Percentiles rank a stretch among this genome's conserved stretches.
Conservation (phyloP, 345 rosid genomes). For the Cardiospermum halicacabum region DNA sequence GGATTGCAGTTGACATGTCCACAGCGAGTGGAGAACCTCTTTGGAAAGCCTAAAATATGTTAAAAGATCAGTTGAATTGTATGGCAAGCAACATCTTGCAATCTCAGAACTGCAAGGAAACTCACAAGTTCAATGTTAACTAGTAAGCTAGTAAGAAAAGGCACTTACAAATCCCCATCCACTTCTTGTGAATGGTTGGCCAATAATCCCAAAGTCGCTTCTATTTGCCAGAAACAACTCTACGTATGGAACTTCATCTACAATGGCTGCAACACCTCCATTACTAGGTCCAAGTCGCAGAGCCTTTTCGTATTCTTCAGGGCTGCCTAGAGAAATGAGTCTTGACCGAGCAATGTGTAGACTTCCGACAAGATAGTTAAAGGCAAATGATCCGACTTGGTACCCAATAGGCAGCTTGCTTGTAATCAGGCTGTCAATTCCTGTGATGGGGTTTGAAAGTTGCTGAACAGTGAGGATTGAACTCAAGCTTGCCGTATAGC, state of each 20-base stretch:
- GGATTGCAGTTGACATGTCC: constrained; percentile 81
- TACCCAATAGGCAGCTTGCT: constrained; percentile 67
- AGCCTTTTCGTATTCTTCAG: constrained; percentile 62
- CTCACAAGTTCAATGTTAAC: background rate
- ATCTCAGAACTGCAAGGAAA: background rate
- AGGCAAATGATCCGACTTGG: constrained; percentile 75
- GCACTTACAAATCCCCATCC: constrained; percentile 98
- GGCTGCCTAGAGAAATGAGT: constrained; percentile 52
- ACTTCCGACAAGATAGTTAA: constrained; percentile 45
- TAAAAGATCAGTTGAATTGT: background rate
- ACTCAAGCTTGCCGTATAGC: constrained; percentile 90
- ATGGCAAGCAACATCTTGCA: background rate
- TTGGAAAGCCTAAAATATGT: constrained; percentile 54
- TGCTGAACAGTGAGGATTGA: constrained; percentile 86
- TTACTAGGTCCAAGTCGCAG: constrained; percentile 55
- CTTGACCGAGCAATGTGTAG: constrained; percentile 60
- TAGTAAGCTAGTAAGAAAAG: background rate
- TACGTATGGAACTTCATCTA: constrained; percentile 79
- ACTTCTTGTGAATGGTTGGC: constrained; percentile 64
- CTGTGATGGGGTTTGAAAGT: constrained; percentile 72
- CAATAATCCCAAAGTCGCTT: constrained; percentile 59
- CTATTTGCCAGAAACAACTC: constrained; percentile 56
- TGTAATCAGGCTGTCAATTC: constrained; percentile 71
- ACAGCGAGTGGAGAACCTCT: constrained; percentile 67
- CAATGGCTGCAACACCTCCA: constrained; percentile 85